Conservation (phyloP, 495 filamentous ascomycete genomes). For the Tuber borchii region DNA sequence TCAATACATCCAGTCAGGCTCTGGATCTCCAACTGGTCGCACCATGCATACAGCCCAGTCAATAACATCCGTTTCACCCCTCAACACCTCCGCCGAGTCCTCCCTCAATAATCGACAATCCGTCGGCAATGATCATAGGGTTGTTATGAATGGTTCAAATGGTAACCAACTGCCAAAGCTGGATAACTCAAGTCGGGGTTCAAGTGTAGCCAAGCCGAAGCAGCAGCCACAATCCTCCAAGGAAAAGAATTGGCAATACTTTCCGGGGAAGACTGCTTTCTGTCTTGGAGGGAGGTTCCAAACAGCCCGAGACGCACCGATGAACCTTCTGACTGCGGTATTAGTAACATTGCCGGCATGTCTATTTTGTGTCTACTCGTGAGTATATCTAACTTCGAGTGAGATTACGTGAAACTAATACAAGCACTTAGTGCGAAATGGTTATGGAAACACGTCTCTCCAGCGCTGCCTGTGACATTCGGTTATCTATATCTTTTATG, state of each 20-base stretch:
- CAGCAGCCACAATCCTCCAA: constrained; percentile 45
- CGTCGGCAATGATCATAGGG: not conserved
- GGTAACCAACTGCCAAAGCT: constrained; percentile 32
- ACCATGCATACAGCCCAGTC: constrained; percentile 33
- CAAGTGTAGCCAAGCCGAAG: constrained; percentile 38
- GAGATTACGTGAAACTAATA: constrained; percentile 16
- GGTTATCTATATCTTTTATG: constrained; percentile 84
- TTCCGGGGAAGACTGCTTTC: constrained; percentile 84
- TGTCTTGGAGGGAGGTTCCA: constrained; percentile 77
- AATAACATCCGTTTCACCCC: constrained; percentile 42
- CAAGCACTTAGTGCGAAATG: constrained; percentile 59
- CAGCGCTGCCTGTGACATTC: constrained; percentile 84
- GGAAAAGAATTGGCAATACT: constrained; percentile 82
- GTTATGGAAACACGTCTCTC: constrained; percentile 84
- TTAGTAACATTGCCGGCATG: constrained; percentile 67
- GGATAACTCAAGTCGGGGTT: constrained; percentile 30
- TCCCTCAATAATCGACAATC: not conserved
- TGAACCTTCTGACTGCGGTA: constrained; percentile 81
- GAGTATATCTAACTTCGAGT: constrained; percentile 40
- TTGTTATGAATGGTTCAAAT: constrained; percentile 21
- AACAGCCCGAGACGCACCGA: constrained; percentile 80
- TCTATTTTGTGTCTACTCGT: constrained; percentile 81
- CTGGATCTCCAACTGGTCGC: constrained; percentile 59
- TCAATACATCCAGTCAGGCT: constrained; percentile 28
- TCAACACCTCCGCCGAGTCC: constrained; percentile 20